Evolutionary conservation across 2,329 filamentous ascomycete genomes (phyloP).

Genomic region (Verticillium longisporum): DNA sequence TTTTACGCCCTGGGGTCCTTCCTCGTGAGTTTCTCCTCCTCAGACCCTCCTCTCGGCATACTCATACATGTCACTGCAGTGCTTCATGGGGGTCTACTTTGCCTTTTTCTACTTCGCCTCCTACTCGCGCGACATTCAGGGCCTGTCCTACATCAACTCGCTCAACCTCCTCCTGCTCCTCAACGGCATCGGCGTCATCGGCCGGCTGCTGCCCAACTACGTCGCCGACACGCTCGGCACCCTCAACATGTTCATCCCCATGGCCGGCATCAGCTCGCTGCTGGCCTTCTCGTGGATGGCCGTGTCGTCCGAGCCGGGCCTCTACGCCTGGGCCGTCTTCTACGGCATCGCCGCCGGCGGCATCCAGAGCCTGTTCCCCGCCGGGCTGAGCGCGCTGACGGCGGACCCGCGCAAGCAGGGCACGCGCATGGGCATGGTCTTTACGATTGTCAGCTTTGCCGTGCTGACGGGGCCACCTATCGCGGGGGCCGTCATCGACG

Average conservation of each 20-base stretch:
- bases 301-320: conserved; percentile 36
- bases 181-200: conserved; percentile 54
- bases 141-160: conserved; percentile 38
- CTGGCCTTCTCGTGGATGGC: conserved; percentile 52
- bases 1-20: conserved; percentile 28
- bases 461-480: conserved; percentile 46
- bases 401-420: conserved; percentile 44
- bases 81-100: conserved; percentile 48
- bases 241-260: conserved; percentile 53
- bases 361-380: conserved; percentile 61
- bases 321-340: conserved; percentile 57
- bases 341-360: conserved; percentile 60
- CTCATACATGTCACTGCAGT: conserved; percentile 15
- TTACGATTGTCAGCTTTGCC: conserved; percentile 47
- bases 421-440: conserved; percentile 51
- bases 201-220: conserved; percentile 50
- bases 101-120: conserved; percentile 52
- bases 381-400: conserved; percentile 49
- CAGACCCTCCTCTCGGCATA: conserved; percentile 5
- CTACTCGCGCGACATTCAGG: conserved; percentile 36
- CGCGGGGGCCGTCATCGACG: conserved; percentile 40
- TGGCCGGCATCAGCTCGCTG: conserved; percentile 29
- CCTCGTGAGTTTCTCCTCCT: conserved; percentile 10
- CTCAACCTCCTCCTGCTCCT: conserved; percentile 58
- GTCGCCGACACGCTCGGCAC: conserved; percentile 52